Conservation (phyloP, 495 filamentous ascomycete species). For the Schizothecium vesticola region DNA sequence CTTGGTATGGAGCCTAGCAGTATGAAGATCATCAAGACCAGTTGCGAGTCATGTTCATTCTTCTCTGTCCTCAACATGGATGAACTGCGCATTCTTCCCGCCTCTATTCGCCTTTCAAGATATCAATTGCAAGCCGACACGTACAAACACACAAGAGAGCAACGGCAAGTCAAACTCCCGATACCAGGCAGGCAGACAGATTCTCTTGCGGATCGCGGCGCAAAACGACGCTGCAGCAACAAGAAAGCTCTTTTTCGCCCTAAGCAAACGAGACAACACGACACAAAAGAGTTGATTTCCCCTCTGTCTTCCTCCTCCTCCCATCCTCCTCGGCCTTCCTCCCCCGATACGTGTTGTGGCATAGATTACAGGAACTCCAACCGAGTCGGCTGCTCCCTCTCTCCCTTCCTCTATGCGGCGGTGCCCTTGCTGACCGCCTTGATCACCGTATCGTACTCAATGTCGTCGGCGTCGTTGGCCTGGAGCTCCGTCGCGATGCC, state of each 20-base stretch:
- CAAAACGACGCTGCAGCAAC: background rate
- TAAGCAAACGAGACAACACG: background rate
- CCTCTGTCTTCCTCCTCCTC: background rate
- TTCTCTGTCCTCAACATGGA: background rate
- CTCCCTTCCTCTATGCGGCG: constrained; percentile 29
- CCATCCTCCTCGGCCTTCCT: background rate
- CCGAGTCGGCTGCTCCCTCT: background rate
- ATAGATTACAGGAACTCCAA: constrained; percentile 2
- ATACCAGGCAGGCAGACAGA: background rate
- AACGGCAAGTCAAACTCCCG: background rate
- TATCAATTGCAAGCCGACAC: background rate
- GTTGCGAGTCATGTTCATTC: background rate
- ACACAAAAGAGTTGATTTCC: background rate
- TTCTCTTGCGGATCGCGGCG: background rate
- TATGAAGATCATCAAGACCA: background rate
- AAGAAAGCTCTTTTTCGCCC: background rate
- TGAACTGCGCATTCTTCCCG: background rate
- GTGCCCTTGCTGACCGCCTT: constrained; percentile 73
- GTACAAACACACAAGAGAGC: background rate
- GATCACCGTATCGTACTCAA: constrained; percentile 77
- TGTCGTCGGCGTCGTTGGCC: constrained; percentile 86
- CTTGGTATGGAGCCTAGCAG: background rate
- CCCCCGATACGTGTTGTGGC: background rate
- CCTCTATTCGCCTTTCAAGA: background rate
- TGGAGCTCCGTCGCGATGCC: constrained; percentile 78